Base-by-base conservation (phyloP, 2,329 filamentous ascomycete species). In the Onygena corvina region DNA sequence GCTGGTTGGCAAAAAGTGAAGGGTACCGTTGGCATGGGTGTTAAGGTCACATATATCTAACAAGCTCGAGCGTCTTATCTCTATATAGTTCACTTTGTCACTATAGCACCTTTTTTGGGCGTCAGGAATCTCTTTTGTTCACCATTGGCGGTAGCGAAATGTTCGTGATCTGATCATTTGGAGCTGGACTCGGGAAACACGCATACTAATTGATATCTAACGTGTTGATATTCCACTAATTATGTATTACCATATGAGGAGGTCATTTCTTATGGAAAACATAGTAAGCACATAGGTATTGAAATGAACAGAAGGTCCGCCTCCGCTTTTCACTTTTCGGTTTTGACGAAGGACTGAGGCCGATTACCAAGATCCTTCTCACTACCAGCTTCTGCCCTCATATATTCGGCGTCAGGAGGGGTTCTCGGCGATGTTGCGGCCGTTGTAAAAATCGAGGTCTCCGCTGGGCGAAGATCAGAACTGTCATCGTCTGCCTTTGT, bases 1-100 rank as follows among this genome's bases (percentile, higher is more conserved):
- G 72, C 76, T 23, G 80, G 80, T 7, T 94, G 87, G 87, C 76
- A 78, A 49, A 95, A 94, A 69, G 71, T 94, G 34, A 80, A 78
- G 63, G 76, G 80, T 40, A 96, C 92, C 0, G 82, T 90, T 3
- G 89, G 89, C 1, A 96, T 96, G 90, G 92, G 90, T 1, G 85
- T 93, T 55, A 96, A 95, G 71, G 89, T 96, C 60, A 94, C 85
- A 64, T 96, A 96, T 69, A 93, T 98, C 52, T 96, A 55, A 51
- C 12, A 46, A 25, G 35, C 18, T 18, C 3, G n/a, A 12, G 29
- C 21, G 33, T 21, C 25, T 31, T n/a, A 6, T 46, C 30, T 31
- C 7, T 30, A 23, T 29, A 12, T 7, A 31, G 25, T 46, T 46
- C 30, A 18, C 7, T 46, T 31, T 46, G 42, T 21, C 14, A 14